Conservation (phyloP, 192 early-diverging fungal species). For the Phlyctochytrium bullatum region DNA sequence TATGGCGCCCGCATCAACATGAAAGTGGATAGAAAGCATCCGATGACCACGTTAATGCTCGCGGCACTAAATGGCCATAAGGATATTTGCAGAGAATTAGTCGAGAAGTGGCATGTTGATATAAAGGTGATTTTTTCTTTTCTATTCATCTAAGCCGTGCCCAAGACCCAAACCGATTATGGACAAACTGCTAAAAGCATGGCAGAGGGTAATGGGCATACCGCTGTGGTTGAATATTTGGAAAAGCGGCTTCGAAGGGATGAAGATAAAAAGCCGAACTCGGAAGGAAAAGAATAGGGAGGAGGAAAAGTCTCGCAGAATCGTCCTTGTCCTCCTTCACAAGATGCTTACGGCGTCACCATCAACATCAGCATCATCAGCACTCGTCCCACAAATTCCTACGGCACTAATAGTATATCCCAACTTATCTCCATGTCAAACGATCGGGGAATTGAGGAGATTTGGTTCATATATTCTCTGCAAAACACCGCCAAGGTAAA, state of each 20-base stretch:
- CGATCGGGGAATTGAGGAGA: too few relatives aligned
- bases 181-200: constrained; percentile 26
- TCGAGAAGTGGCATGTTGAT: constrained; percentile 43
- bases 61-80: constrained; percentile 50
- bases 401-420: too few relatives aligned
- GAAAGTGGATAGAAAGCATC: constrained; percentile 30
- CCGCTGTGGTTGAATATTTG: constrained; percentile 5
- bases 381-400: too few relatives aligned
- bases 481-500: too few relatives aligned
- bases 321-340: too few relatives aligned
- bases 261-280: not conserved
- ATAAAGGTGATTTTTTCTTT: constrained; percentile 9
- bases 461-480: too few relatives aligned
- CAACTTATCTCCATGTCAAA: too few relatives aligned
- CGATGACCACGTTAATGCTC: constrained; percentile 46
- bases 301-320: too few relatives aligned
- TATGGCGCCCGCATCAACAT: constrained; percentile 33
- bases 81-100: constrained; percentile 39
- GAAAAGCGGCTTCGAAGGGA: constrained; percentile 22
- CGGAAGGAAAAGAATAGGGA: not conserved
- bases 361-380: too few relatives aligned
- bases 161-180: constrained; percentile 19
- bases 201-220: constrained; percentile 23
- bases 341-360: too few relatives aligned
- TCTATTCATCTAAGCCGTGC: not conserved